phyloP scores from a whole-genome alignment of 2,329 filamentous ascomycete genomes.

The Diaporthe sp. region DNA sequence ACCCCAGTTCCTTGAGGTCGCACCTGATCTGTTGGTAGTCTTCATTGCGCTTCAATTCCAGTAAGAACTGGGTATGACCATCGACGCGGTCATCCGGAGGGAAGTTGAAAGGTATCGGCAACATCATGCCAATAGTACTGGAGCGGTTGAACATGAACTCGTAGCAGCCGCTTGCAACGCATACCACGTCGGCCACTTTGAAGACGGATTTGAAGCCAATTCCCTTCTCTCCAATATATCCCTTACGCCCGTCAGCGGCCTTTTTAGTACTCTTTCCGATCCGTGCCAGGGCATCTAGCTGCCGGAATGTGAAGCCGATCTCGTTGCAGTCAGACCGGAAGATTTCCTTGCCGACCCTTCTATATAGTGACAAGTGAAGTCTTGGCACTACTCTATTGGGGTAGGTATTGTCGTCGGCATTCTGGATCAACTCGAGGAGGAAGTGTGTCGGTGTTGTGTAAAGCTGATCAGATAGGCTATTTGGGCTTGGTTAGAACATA shows the following conservation, averaged over 20 bases:
- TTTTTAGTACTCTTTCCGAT: slow-evolving; percentile 51
- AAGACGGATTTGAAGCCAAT: slow-evolving; percentile 55
- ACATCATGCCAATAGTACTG: slow-evolving; percentile 50
- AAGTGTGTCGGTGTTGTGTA: slow-evolving; percentile 50
- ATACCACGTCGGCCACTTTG: slow-evolving; percentile 49
- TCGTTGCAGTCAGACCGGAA: slow-evolving; percentile 50
- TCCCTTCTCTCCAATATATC: slow-evolving; percentile 53
- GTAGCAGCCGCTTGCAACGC: slow-evolving; percentile 40
- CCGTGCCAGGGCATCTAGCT: slow-evolving; percentile 50
- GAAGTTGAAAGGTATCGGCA: slow-evolving; percentile 42
- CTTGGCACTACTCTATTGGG: neutral
- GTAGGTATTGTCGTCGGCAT: slow-evolving; percentile 53
- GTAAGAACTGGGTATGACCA: slow-evolving; percentile 33
- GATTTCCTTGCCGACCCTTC: neutral
- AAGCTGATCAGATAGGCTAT: slow-evolving; percentile 44
- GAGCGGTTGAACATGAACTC: slow-evolving; percentile 49
- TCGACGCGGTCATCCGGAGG: neutral
- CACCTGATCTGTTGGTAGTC: neutral
- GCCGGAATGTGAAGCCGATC: slow-evolving; percentile 46
- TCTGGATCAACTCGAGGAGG: slow-evolving; percentile 53
- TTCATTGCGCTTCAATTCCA: slow-evolving; percentile 12
- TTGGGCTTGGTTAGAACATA: neutral
- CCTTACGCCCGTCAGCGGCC: slow-evolving; percentile 36
- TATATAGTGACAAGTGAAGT: neutral
- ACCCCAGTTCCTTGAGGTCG: neutral